Conservation (phyloP, 140 eudicot genomes). For the Flaveria floridana region DNA sequence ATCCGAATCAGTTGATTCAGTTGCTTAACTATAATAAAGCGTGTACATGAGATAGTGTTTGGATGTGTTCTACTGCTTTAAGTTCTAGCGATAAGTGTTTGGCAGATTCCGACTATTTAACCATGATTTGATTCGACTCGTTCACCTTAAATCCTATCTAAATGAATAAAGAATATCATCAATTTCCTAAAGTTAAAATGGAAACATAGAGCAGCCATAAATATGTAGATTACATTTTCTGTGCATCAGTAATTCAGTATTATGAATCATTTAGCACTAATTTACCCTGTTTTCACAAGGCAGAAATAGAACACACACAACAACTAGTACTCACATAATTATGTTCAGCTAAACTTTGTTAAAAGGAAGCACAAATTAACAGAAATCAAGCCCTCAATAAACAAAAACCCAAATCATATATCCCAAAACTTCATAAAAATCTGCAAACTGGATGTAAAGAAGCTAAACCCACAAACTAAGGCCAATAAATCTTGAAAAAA, state of each 20-base stretch:
- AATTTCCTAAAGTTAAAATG: background rate
- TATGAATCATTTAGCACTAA: background rate
- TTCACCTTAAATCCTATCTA: background rate
- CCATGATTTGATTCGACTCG: background rate
- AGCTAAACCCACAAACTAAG: background rate
- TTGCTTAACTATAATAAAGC: background rate
- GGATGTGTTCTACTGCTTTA: background rate
- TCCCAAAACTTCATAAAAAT: background rate
- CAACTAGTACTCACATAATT: slow-evolving; percentile 11
- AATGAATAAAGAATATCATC: background rate
- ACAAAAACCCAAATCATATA: slow-evolving; percentile 3
- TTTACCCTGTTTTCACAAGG: slow-evolving; percentile 17
- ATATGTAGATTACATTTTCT: background rate
- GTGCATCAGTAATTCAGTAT: background rate
- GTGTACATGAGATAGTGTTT: background rate
- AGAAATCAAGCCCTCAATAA: slow-evolving; percentile 4
- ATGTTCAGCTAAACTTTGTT: slow-evolving; percentile 15
- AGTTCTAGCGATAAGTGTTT: background rate
- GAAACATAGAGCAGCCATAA: background rate
- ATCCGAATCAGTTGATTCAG: background rate
- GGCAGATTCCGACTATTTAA: background rate
- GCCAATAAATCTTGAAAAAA: background rate
- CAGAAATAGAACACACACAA: background rate
- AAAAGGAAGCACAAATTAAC: slow-evolving; percentile 16
- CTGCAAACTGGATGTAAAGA: background rate